Evolutionary conservation across 2,329 filamentous ascomycete species (phyloP).

Genomic region (Drechslera avenae): DNA sequence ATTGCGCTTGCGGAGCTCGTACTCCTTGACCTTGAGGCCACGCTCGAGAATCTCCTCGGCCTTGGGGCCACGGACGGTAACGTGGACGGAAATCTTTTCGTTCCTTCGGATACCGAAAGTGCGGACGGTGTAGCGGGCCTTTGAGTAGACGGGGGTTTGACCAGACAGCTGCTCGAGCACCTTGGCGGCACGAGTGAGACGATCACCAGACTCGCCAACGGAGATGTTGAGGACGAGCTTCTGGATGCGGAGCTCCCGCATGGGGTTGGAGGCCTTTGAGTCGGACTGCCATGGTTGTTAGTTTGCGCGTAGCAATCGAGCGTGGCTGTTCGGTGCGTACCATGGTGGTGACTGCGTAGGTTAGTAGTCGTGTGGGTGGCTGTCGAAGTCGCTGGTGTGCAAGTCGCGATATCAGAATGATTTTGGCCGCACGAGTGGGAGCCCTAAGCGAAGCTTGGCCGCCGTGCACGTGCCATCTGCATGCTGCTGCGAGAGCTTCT

Average conservation of each 20-base stretch:
- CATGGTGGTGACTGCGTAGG: conserved; percentile 48
- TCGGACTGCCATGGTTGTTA: conserved; percentile 43
- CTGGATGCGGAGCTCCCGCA: conserved; percentile 99
- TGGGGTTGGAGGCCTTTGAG: conserved; percentile 88
- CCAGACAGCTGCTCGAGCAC: conserved; percentile 99
- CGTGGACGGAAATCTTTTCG: conserved; percentile 96
- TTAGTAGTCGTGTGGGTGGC: conserved; percentile 44
- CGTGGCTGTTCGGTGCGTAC: conserved; percentile 30
- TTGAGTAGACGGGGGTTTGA: conserved; percentile 99
- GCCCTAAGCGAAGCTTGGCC: conserved; percentile 22
- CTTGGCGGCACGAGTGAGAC: conserved; percentile 99
- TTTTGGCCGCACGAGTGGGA: conserved; percentile 31
- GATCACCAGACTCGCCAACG: conserved; percentile 99
- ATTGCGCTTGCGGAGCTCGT: conserved; percentile 99
- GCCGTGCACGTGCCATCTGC: conserved; percentile 18
- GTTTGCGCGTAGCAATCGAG: conserved; percentile 17
- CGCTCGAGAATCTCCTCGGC: conserved; percentile 99
- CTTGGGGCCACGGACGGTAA: conserved; percentile 98
- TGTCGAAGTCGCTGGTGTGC: conserved; percentile 38
- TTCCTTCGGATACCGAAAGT: conserved; percentile 99
- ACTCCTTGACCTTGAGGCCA: conserved; percentile 99
- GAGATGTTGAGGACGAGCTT: conserved; percentile 99
- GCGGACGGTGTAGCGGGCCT: conserved; percentile 99
- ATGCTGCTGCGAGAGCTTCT: conserved; percentile 15
- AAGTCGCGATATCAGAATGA: conserved; percentile 22